phyloP scores from a whole-genome alignment of 345 rosid genomes.

The Firmiana major region DNA sequence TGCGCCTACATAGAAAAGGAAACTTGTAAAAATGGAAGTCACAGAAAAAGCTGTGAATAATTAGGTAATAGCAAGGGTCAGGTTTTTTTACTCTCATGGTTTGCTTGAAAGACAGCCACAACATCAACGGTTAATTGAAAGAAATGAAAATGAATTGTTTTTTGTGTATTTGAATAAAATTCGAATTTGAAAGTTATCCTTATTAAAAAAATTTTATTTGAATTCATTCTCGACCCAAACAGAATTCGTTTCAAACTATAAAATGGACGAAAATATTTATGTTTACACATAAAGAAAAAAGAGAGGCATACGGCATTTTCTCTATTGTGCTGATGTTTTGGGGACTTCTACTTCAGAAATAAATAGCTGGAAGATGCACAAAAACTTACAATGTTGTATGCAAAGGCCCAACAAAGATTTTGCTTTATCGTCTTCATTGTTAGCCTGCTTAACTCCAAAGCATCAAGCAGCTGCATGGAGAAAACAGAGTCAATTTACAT shows the following conservation, averaged over 20 bases:
- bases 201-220: no score
- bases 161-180: no score
- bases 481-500: constrained; percentile 8
- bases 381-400: constrained; percentile 84
- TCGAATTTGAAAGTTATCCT: no score
- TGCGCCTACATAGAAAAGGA: no score
- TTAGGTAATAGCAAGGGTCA: background rate
- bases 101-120: background rate
- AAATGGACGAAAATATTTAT: no score
- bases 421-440: constrained; percentile 98
- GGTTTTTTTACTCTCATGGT: background rate
- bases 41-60: background rate
- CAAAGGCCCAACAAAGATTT: constrained; percentile 99
- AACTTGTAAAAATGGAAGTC: background rate
- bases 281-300: no score
- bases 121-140: no score
- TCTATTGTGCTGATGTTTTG: background rate
- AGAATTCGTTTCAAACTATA: no score
- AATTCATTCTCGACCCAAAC: no score
- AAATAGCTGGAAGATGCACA: background rate
- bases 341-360: no score
- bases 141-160: no score
- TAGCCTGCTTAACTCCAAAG: constrained; percentile 83
- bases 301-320: background rate
- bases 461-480: constrained; percentile 74